Percentiles rank a stretch among this genome's conserved stretches.
These are phyloP conservation scores for Fusarium hainanense DNA, from an alignment of 2,329 filamentous ascomycete species.

Conservation along the genomic window DNA sequence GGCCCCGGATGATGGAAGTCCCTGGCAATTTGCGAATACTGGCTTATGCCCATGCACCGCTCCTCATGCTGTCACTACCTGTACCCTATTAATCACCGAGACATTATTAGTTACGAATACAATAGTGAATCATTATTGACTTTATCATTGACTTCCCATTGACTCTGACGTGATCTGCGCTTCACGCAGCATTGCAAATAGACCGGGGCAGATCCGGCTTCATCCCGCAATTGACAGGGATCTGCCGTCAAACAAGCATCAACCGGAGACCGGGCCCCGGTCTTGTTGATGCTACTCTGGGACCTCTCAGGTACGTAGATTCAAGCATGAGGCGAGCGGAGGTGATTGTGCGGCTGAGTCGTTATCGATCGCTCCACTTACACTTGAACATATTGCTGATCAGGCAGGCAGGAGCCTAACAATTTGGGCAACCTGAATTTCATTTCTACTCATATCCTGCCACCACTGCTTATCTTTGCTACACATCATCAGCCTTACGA, in stretches of 20 bases:
- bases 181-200: background rate
- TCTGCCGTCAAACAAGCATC: constrained; percentile 20
- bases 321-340: constrained; percentile 14
- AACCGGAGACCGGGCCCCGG: constrained; percentile 18
- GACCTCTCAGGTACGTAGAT: constrained; percentile 10
- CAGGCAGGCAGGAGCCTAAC: constrained; percentile 9
- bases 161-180: background rate
- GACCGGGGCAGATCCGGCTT: constrained; percentile 20
- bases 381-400: constrained; percentile 19
- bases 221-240: constrained; percentile 19
- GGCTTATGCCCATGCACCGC: constrained; percentile 25
- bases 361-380: constrained; percentile 29
- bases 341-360: constrained; percentile 22
- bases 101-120: background rate
- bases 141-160: no score
- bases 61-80: constrained; percentile 12
- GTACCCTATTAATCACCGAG: background rate
- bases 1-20: constrained; percentile 29
- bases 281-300: constrained; percentile 13
- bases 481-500: constrained; percentile 37
- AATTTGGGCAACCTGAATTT: background rate
- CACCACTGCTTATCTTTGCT: background rate
- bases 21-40: constrained; percentile 18
- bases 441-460: background rate
- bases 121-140: background rate